Evolutionary conservation across 2,329 filamentous ascomycete species (phyloP).

Genomic region (Cladosporium cucumerinum): DNA sequence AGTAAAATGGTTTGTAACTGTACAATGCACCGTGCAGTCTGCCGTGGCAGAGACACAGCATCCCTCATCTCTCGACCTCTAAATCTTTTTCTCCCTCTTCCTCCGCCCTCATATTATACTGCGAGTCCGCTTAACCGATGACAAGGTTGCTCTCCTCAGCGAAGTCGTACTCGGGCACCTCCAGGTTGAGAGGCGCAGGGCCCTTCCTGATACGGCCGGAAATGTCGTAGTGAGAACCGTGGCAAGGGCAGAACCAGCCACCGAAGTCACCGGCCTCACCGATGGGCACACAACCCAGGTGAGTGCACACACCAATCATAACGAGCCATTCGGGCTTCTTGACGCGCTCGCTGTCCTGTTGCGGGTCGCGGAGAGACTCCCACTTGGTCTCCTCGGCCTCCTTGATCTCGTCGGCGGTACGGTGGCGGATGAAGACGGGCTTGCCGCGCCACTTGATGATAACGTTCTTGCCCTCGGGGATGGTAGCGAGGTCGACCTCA

Average conservation of each 20-base stretch:
- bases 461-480: slow-evolving; percentile 99
- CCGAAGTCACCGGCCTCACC: slow-evolving; percentile 97
- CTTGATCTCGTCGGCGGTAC: slow-evolving; percentile 86
- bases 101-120: slow-evolving; percentile 8
- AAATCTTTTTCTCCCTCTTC: not conserved
- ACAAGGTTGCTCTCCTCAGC: slow-evolving; percentile 81
- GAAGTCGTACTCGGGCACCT: slow-evolving; percentile 91
- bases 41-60: slow-evolving; percentile 17
- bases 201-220: slow-evolving; percentile 97
- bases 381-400: slow-evolving; percentile 89
- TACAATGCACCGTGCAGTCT: slow-evolving; percentile 16
- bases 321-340: slow-evolving; percentile 98
- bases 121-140: slow-evolving; percentile 68
- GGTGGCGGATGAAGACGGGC: slow-evolving; percentile 99
- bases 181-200: slow-evolving; percentile 94
- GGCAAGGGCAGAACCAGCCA: slow-evolving; percentile 99
- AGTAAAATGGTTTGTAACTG: slow-evolving; percentile 18
- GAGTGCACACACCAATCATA: slow-evolving; percentile 99
- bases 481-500: slow-evolving; percentile 86
- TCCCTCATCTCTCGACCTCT: slow-evolving; percentile 6
- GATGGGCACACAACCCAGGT: slow-evolving; percentile 98
- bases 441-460: slow-evolving; percentile 99
- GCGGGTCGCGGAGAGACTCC: slow-evolving; percentile 80
- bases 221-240: slow-evolving; percentile 99
- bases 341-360: slow-evolving; percentile 86